A percentile compares a stretch with the other conserved stretches of the same genome.
Conservation (phyloP, 306 rosid genomes). For the Cucurbita pepo region DNA sequence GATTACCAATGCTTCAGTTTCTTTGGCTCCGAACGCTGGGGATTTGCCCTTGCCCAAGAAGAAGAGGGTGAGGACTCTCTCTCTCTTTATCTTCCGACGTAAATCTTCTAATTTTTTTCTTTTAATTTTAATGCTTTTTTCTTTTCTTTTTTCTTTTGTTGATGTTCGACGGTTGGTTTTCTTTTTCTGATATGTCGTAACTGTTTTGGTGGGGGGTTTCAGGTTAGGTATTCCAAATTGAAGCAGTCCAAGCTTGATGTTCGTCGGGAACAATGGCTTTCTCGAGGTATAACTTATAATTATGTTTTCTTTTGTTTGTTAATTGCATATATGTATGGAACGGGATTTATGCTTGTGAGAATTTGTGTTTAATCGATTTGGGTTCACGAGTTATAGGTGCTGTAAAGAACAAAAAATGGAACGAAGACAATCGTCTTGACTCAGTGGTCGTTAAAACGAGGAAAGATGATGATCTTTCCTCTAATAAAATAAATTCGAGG, state of each 20-base stretch:
- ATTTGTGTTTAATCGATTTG: conserved; percentile 5
- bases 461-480: conserved; percentile 21
- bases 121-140: not conserved
- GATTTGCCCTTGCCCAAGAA: conserved; percentile 71
- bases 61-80: conserved; percentile 54
- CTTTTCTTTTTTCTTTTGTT: too few species aligned
- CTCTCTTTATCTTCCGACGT: not conserved
- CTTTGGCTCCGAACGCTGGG: conserved; percentile 49
- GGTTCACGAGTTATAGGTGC: conserved; percentile 37
- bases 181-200: not conserved
- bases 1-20: conserved; percentile 45
- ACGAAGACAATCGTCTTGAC: conserved; percentile 21
- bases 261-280: conserved; percentile 97
- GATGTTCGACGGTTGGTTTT: not conserved
- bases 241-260: conserved; percentile 92
- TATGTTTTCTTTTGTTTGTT: not conserved
- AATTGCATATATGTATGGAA: not conserved
- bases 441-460: conserved; percentile 10
- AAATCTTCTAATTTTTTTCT: conserved; percentile 2
- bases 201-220: conserved; percentile 6
- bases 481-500: conserved; percentile 36
- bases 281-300: conserved; percentile 45
- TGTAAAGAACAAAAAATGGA: conserved; percentile 44
- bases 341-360: not conserved
- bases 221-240: conserved; percentile 94